These are phyloP conservation scores for Aureobasidium sp. DNA, from an alignment of 2,329 filamentous ascomycete species.

Conservation along the genomic window DNA sequence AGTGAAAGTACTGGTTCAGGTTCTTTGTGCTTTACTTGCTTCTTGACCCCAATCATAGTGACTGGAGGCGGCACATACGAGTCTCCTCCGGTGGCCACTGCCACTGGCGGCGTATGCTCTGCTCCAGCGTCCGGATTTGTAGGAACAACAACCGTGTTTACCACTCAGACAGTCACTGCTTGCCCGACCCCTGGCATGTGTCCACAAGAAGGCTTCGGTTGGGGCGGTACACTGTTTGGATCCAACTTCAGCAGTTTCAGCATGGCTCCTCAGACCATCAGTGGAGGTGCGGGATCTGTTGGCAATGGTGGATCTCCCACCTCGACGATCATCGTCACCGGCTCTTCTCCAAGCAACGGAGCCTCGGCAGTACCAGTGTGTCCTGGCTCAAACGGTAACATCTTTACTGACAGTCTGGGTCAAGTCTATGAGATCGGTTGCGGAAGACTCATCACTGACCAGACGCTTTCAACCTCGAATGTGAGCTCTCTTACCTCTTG, in stretches of 20 bases:
- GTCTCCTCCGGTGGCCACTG: neutral
- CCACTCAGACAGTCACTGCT: constrained; percentile 27
- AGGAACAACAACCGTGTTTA: constrained; percentile 28
- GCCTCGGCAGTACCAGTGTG: constrained; percentile 22
- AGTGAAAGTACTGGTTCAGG: constrained; percentile 7
- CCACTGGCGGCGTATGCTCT: constrained; percentile 12
- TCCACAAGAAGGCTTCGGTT: constrained; percentile 18
- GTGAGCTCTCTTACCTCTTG: constrained; percentile 23
- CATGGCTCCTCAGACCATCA: constrained; percentile 1
- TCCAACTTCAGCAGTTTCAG: constrained; percentile 10
- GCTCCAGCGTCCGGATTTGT: constrained; percentile 16
- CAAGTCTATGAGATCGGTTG: constrained; percentile 25
- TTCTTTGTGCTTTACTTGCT: constrained; percentile 26
- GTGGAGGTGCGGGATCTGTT: neutral
- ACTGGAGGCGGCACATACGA: constrained; percentile 2
- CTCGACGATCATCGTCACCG: neutral
- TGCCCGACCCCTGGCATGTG: constrained; percentile 26
- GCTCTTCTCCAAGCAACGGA: neutral
- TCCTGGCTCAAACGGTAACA: constrained; percentile 21
- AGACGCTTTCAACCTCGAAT: constrained; percentile 21
- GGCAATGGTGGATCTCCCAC: neutral
- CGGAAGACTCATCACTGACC: constrained; percentile 20
- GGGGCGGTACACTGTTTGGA: constrained; percentile 8
- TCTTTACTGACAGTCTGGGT: constrained; percentile 24
- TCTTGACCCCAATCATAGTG: constrained; percentile 23